These are phyloP conservation scores for Morella rubra DNA, from an alignment of 306 rosid species.

Conservation along the genomic window DNA sequence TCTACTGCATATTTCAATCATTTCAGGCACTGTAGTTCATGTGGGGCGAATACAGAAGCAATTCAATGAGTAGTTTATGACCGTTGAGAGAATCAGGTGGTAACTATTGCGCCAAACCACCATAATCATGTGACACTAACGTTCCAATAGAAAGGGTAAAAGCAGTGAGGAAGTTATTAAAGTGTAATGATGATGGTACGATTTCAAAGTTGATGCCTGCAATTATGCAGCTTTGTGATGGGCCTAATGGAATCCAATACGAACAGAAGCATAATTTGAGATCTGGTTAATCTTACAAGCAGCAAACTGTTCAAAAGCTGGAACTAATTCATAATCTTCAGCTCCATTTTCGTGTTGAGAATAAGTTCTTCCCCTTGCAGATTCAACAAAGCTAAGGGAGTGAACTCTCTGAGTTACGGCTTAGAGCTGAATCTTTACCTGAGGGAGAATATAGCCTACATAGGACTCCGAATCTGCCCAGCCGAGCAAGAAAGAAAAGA, in stretches of 20 bases:
- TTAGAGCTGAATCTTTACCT: not conserved
- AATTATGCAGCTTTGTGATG: conserved; percentile 31
- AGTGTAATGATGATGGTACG: conserved; percentile 20
- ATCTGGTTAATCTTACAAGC: not conserved
- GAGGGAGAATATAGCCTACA: too few relatives aligned
- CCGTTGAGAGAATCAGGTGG: too few relatives aligned
- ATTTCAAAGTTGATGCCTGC: conserved; percentile 16
- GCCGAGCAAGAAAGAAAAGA: not conserved
- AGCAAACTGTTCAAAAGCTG: conserved; percentile 22
- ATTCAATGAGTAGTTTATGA: too few relatives aligned
- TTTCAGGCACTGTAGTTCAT: too few relatives aligned
- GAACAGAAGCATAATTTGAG: conserved; percentile 2
- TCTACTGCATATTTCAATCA: too few relatives aligned
- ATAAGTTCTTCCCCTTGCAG: not conserved
- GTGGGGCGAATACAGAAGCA: too few relatives aligned
- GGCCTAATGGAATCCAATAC: conserved; percentile 27
- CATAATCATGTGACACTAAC: too few relatives aligned
- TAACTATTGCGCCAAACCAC: too few relatives aligned
- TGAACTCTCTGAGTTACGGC: not conserved
- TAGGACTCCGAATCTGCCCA: not conserved
- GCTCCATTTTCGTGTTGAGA: conserved; percentile 9
- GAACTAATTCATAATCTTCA: not conserved
- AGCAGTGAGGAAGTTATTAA: conserved; percentile 1
- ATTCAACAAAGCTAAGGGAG: not conserved
- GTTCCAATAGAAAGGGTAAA: too few relatives aligned